phyloP scores from a whole-genome alignment of 176 grass and related monocot genomes.

The Ampelocalamus luodianensis region DNA sequence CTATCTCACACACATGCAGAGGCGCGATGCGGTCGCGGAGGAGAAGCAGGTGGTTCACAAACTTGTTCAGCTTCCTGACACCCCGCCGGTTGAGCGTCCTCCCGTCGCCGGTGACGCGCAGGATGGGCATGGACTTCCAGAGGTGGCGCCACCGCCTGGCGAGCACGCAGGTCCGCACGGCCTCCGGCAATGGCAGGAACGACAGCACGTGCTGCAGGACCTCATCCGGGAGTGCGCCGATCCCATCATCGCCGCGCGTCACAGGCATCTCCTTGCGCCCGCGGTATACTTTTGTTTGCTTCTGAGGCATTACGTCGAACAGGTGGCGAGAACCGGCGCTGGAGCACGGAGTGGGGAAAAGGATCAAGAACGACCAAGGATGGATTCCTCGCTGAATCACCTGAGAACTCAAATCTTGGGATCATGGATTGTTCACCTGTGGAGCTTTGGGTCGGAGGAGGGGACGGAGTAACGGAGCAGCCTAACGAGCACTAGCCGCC shows the following conservation, averaged over 20 bases:
- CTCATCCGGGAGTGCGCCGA: conserved; percentile 22
- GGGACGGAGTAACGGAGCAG: not conserved
- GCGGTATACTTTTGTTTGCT: not conserved
- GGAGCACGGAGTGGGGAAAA: not conserved
- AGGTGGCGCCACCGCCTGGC: conserved; percentile 29
- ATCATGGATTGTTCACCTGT: not conserved
- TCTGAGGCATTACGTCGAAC: conserved; percentile 10
- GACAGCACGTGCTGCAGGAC: conserved; percentile 38
- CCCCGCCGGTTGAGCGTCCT: conserved; percentile 2
- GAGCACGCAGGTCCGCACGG: conserved; percentile 24
- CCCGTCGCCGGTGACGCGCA: conserved; percentile 10
- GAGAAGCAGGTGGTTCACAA: conserved; percentile 27
- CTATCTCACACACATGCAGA: conserved; percentile 18
- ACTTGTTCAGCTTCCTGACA: conserved; percentile 21
- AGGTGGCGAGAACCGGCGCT: not conserved
- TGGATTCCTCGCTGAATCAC: not conserved
- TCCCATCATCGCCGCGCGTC: not conserved
- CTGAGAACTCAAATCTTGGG: not conserved
- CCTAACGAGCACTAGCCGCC: not conserved
- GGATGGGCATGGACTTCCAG: conserved; percentile 38
- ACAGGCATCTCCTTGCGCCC: not conserved
- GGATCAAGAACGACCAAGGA: not conserved
- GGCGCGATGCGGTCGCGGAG: conserved; percentile 1
- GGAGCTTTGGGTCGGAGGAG: not conserved
- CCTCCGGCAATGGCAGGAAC: conserved; percentile 19